These are phyloP conservation scores for Powellomyces hirtus DNA, from an alignment of 192 early-diverging fungal genomes.

Conservation along the genomic window DNA sequence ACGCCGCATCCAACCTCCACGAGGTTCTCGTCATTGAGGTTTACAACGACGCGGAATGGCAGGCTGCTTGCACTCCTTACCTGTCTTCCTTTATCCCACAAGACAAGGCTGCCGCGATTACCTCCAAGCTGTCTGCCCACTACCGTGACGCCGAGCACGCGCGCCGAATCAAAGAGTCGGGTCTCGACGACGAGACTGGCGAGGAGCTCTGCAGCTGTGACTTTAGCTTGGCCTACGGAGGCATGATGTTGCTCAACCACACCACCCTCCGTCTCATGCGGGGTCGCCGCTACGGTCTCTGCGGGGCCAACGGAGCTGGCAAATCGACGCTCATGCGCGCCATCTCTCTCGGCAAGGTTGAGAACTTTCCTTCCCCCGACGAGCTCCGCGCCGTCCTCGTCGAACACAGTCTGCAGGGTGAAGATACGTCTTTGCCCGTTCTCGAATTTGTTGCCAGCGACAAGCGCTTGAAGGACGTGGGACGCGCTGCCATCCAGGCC, in stretches of 20 bases:
- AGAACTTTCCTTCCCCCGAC: slow-evolving; percentile 55
- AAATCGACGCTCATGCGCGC: slow-evolving; percentile 77
- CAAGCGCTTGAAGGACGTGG: slow-evolving; percentile 28
- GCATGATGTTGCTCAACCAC: slow-evolving; percentile 56
- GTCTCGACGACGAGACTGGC: slow-evolving; percentile 49
- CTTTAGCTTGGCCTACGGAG: slow-evolving; percentile 57
- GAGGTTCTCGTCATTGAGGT: slow-evolving; percentile 25
- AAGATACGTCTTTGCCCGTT: slow-evolving; percentile 40
- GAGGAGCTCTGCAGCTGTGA: slow-evolving; percentile 57
- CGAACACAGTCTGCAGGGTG: slow-evolving; percentile 53
- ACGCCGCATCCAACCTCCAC: slow-evolving; percentile 9
- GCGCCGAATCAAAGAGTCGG: slow-evolving; percentile 21
- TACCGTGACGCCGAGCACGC: slow-evolving; percentile 24
- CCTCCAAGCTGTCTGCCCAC: slow-evolving; percentile 1
- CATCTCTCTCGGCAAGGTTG: slow-evolving; percentile 50
- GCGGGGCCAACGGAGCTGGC: slow-evolving; percentile 79
- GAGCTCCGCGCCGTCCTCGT: slow-evolving; percentile 50
- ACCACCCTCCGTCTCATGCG: slow-evolving; percentile 61
- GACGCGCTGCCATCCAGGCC: slow-evolving; percentile 27
- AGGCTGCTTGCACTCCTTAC: slow-evolving; percentile 29
- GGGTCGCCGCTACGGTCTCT: slow-evolving; percentile 76
- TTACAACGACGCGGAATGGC: slow-evolving; percentile 34
- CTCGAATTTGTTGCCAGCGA: slow-evolving; percentile 52
- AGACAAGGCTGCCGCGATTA: slow-evolving; percentile 2
- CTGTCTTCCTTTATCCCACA: slow-evolving; percentile 29